Evolutionary conservation across 257 asterid genomes (phyloP), one percentile per base, ranked within the genome.

Genomic region (Lavandula angustifolia): DNA sequence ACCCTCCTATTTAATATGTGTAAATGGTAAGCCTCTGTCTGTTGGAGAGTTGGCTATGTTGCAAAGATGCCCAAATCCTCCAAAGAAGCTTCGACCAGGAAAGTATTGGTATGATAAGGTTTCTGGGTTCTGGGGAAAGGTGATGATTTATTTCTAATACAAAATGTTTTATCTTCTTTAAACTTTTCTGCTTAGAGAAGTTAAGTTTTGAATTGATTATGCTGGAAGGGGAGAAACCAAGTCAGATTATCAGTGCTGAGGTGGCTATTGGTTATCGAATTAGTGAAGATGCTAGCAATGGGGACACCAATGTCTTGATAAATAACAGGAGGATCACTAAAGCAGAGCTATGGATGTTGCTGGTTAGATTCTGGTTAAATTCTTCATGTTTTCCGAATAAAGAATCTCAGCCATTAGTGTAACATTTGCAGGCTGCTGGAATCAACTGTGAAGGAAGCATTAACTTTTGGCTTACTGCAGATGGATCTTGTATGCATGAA

Each of bases 61-160:
- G 82, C 95, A 78, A 66, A 80, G 68, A 75, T 87, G 96, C 73
- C 51, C 64, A 27, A 75, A 81, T 66, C 99, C 99, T 63, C 99
- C 99, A 5, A 89, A 85, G 81, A 90, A 83, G 75, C 78, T 94
- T 46, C 80, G 50, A 76, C 97, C 97, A 3, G 99, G 97, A 62
- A 77, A 52, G 11, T 94, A 89, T 62, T 94, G 99, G 99, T 94
- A 94, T 33, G 99, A 94, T 64, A 87, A 79, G 67, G 85, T 84
- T n/a, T 76, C 95, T n/a, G 99, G 99, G 56, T 83, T 81, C 57
- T 94, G 99, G 99, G 99, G 99, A 72, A 94, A 83, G 96, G 99
- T 94, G 70, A 73, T 69, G 60, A 56, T 5, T 31, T 1, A 9
- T 7, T 61, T 54, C 32, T 54, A 34, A 61, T 52, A 27, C 5